phyloP scores from a whole-genome alignment of 78 protist genomes.

The Paratrimastix pyriformis region DNA sequence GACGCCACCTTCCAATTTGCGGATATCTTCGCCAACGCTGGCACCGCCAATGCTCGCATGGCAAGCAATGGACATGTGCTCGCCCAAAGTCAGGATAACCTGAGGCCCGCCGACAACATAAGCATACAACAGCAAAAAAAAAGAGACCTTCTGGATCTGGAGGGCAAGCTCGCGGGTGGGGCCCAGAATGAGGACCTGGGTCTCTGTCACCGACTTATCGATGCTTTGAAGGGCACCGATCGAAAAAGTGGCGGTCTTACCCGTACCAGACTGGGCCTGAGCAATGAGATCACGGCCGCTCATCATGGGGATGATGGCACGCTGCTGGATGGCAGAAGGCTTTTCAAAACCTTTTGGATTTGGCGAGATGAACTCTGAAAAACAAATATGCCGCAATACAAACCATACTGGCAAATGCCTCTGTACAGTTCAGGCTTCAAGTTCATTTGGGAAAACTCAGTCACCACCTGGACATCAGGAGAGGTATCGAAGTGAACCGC shows the following conservation, averaged over 20 bases:
- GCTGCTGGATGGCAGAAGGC: slow-evolving; percentile 6
- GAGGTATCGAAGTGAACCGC: too few species aligned
- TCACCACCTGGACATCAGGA: too few species aligned
- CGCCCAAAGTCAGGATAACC: slow-evolving; percentile 48
- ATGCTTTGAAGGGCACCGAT: slow-evolving; percentile 40
- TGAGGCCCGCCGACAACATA: background rate
- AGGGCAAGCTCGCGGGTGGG: slow-evolving; percentile 96
- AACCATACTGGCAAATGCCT: too few species aligned
- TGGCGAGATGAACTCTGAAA: too few species aligned
- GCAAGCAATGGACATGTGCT: slow-evolving; percentile 33
- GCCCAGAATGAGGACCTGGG: slow-evolving; percentile 83
- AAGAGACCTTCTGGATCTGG: slow-evolving; percentile 80
- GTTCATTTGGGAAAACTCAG: too few species aligned
- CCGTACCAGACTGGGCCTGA: slow-evolving; percentile 42
- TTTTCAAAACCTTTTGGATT: slow-evolving; percentile 15
- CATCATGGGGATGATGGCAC: background rate
- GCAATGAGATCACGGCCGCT: slow-evolving; percentile 13
- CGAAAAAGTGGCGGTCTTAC: slow-evolving; percentile 55
- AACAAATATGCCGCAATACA: too few species aligned
- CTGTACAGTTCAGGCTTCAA: too few species aligned
- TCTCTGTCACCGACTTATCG: slow-evolving; percentile 23
- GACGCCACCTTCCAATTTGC: slow-evolving; percentile 53
- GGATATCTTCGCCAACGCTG: slow-evolving; percentile 52
- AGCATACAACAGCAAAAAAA: background rate
- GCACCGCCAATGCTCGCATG: slow-evolving; percentile 50